phyloP scores from a whole-genome alignment of 2,329 filamentous ascomycete genomes.

The Fusarium albidum region DNA sequence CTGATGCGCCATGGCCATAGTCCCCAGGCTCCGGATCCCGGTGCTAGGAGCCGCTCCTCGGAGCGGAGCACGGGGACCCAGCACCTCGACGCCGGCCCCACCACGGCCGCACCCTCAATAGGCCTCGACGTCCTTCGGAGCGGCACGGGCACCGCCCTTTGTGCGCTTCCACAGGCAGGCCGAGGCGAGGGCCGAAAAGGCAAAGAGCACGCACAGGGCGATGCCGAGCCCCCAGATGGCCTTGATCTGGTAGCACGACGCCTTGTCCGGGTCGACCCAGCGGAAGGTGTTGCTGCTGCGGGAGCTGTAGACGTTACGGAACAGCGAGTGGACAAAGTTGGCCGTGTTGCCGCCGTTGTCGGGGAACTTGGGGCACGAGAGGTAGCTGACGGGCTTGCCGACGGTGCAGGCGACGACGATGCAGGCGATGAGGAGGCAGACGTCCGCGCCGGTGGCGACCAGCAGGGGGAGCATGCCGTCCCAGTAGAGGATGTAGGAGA shows the following conservation, averaged over 20 bases:
- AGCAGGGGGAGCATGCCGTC: conserved; percentile 80
- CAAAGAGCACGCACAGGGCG: conserved; percentile 76
- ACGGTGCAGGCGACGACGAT: conserved; percentile 80
- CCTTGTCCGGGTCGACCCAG: conserved; percentile 61
- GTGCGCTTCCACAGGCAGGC: conserved; percentile 70
- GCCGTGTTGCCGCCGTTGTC: conserved; percentile 49
- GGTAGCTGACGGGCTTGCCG: conserved; percentile 80
- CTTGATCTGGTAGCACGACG: conserved; percentile 85
- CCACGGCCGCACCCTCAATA: conserved; percentile 60
- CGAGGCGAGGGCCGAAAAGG: conserved; percentile 66
- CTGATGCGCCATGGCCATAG: conserved; percentile 45
- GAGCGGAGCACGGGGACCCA: conserved; percentile 22
- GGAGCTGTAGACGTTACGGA: conserved; percentile 50
- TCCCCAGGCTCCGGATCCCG: conserved; percentile 47
- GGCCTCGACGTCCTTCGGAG: conserved; percentile 57
- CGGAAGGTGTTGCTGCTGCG: conserved; percentile 46
- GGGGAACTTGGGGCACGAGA: conserved; percentile 70
- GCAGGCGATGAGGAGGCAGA: conserved; percentile 75
- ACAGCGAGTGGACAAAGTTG: conserved; percentile 55
- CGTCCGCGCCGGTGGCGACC: conserved; percentile 71
- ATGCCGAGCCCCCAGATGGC: conserved; percentile 87
- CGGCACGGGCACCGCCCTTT: conserved; percentile 49
- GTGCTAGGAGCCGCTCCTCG: conserved; percentile 28
- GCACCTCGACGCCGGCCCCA: conserved; percentile 33
- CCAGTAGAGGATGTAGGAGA: conserved; percentile 83